phyloP scores from a whole-genome alignment of 768 basidiomycete genomes.

The Phylloporus sp. region DNA sequence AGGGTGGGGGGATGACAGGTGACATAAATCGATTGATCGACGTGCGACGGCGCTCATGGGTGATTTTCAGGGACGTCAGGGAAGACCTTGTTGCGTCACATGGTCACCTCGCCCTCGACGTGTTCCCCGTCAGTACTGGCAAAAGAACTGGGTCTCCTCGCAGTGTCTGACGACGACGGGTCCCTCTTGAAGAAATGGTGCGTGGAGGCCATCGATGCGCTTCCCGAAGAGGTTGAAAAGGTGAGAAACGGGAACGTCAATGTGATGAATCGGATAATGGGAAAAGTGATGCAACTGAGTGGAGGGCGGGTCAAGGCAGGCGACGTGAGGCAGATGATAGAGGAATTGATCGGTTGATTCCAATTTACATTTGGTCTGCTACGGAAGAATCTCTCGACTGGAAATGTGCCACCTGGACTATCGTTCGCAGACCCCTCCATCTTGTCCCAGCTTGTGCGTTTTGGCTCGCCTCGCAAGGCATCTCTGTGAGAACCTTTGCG shows the following conservation, averaged over 20 bases:
- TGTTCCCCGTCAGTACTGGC: constrained; percentile 43
- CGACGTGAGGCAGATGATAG: constrained; percentile 46
- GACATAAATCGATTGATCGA: neutral
- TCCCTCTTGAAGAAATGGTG: constrained; percentile 52
- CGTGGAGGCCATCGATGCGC: constrained; percentile 51
- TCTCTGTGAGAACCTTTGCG: constrained; percentile 59
- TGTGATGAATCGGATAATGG: constrained; percentile 56
- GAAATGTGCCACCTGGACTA: constrained; percentile 45
- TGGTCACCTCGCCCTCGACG: constrained; percentile 45
- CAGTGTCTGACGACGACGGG: constrained; percentile 31
- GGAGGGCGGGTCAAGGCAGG: constrained; percentile 76
- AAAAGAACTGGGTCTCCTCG: constrained; percentile 43
- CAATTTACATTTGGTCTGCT: constrained; percentile 6
- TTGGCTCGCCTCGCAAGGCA: constrained; percentile 56
- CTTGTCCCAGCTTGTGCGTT: constrained; percentile 63
- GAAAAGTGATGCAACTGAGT: constrained; percentile 72
- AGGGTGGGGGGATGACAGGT: constrained; percentile 66
- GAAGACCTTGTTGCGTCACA: constrained; percentile 67
- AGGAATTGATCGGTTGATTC: constrained; percentile 35
- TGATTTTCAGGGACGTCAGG: constrained; percentile 64
- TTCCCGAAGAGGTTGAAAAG: constrained; percentile 64
- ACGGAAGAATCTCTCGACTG: constrained; percentile 4
- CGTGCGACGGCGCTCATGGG: neutral
- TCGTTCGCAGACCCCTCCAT: constrained; percentile 80
- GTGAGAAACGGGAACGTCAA: constrained; percentile 60